Conservation (phyloP, 2,329 filamentous ascomycete genomes). For the Podosphaera fusca region DNA sequence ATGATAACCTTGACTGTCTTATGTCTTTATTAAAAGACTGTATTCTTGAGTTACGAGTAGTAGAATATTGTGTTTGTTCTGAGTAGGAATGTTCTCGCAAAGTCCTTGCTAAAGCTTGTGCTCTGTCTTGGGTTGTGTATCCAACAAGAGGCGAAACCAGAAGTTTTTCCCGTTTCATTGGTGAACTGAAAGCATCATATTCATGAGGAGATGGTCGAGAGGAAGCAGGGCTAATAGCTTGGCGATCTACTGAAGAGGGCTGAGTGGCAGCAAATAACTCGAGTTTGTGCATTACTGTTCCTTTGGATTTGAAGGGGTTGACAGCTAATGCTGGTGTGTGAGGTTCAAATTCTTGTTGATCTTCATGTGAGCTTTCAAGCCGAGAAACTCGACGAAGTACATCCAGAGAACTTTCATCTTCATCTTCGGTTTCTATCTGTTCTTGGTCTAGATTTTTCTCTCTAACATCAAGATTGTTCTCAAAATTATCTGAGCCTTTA, state of each 20-base stretch:
- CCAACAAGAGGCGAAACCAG: conserved; percentile 9
- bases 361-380: neutral
- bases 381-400: neutral
- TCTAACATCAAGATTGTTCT: neutral
- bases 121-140: neutral
- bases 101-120: conserved; percentile 5
- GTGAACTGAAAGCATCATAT: conserved; percentile 9
- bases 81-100: conserved; percentile 4
- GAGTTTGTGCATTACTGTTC: conserved; percentile 11
- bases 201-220: conserved; percentile 14
- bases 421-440: conserved; percentile 1
- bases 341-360: conserved; percentile 6
- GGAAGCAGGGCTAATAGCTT: conserved; percentile 10
- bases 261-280: conserved; percentile 15
- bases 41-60: conserved; percentile 1
- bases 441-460: neutral
- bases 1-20: neutral
- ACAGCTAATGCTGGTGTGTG: conserved; percentile 12
- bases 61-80: neutral
- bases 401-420: neutral
- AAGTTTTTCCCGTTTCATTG: conserved; percentile 4
- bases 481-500: neutral
- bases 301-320: conserved; percentile 14
- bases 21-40: conserved; percentile 7
- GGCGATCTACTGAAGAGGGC: conserved; percentile 11